Evolutionary conservation across 2,329 filamentous ascomycete genomes (phyloP).

Genomic region (Hymenoscyphus infarciens): DNA sequence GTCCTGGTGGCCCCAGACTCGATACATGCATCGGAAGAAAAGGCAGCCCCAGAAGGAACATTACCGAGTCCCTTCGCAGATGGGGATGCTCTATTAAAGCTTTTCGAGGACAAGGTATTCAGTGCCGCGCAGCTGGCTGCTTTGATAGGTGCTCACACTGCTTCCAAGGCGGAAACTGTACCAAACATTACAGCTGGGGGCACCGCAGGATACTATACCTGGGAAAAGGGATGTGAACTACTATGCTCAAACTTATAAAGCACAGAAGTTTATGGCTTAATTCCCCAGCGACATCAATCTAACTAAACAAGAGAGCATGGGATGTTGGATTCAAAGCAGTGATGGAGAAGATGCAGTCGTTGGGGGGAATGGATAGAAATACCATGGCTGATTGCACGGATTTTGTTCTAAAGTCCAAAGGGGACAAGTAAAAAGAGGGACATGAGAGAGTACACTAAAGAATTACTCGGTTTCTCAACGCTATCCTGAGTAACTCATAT

Average conservation of each 20-base stretch:
- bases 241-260: constrained; percentile 34
- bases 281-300: constrained; percentile 90
- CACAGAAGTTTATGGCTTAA: constrained; percentile 51
- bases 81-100: constrained; percentile 26
- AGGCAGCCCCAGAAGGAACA: constrained; percentile 11
- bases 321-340: constrained; percentile 34
- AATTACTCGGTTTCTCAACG: too few relatives aligned
- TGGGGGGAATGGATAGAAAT: constrained; percentile 9
- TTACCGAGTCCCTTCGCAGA: constrained; percentile 14
- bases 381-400: constrained; percentile 18
- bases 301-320: constrained; percentile 75
- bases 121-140: constrained; percentile 37
- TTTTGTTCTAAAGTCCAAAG: constrained; percentile 14
- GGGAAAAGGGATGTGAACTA: constrained; percentile 38
- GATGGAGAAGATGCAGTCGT: constrained; percentile 18
- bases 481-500: too few relatives aligned
- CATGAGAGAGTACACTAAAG: constrained; percentile 4
- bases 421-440: constrained; percentile 16
- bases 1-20: constrained; percentile 17
- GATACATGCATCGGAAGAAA: constrained; percentile 20
- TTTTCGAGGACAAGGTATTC: constrained; percentile 39
- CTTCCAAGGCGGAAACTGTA: constrained; percentile 33
- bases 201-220: constrained; percentile 36
- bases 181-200: constrained; percentile 31
- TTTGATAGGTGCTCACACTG: constrained; percentile 38